These are phyloP conservation scores for Solanum paucissectum DNA, from an alignment of 257 asterid species.

Conservation along the genomic window DNA sequence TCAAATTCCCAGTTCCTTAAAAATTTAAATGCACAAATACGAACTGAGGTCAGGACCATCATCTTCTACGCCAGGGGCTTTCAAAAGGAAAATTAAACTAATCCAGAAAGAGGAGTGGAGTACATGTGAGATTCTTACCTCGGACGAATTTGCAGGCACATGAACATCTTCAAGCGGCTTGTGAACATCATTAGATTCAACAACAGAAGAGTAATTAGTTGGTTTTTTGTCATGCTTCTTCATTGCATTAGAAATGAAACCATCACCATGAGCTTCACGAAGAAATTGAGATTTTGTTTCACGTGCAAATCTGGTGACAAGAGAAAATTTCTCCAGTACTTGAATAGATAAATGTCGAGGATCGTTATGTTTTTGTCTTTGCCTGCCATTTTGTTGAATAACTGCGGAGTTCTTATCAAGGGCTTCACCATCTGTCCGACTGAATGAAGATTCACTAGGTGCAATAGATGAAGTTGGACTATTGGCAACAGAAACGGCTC, in stretches of 20 bases:
- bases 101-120: neutral
- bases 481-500: conserved; percentile 52
- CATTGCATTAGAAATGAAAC: conserved; percentile 43
- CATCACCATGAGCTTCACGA: conserved; percentile 60
- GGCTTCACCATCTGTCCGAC: conserved; percentile 19
- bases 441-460: conserved; percentile 29
- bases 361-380: conserved; percentile 58
- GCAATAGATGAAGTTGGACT: conserved; percentile 33
- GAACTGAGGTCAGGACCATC: neutral
- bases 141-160: conserved; percentile 59
- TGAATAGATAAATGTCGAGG: conserved; percentile 87
- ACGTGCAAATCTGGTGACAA: conserved; percentile 95
- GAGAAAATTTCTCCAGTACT: conserved; percentile 92
- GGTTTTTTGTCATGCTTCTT: conserved; percentile 36
- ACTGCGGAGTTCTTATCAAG: conserved; percentile 22
- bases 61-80: neutral
- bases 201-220: conserved; percentile 17
- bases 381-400: conserved; percentile 51
- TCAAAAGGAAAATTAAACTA: neutral
- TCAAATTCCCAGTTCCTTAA: neutral
- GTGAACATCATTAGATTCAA: conserved; percentile 26
- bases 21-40: neutral
- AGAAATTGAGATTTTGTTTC: conserved; percentile 97
- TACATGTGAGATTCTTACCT: conserved; percentile 31
- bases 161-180: conserved; percentile 35